These are phyloP conservation scores for Citrus cavaleriei DNA, from an alignment of 345 rosid genomes.

Conservation along the genomic window DNA sequence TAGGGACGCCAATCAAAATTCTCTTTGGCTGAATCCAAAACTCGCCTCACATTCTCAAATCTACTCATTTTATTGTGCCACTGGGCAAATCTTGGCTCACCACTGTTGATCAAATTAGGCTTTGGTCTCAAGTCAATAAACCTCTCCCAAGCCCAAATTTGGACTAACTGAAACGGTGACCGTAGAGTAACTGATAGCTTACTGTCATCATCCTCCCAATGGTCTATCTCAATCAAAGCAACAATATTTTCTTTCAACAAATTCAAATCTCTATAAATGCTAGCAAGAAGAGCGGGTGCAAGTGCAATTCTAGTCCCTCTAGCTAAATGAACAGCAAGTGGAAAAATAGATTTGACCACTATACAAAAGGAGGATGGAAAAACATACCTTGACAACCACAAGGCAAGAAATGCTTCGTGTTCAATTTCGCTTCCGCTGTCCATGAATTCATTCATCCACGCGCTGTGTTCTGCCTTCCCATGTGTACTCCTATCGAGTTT, in stretches of 20 bases:
- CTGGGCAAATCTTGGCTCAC: constrained; percentile 29
- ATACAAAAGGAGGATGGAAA: not conserved
- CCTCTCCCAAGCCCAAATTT: constrained; percentile 45
- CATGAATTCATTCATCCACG: constrained; percentile 28
- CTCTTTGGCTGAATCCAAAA: constrained; percentile 24
- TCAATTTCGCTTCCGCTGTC: constrained; percentile 23
- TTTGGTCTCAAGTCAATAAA: constrained; percentile 22
- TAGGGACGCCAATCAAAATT: constrained; percentile 29
- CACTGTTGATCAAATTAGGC: constrained; percentile 18
- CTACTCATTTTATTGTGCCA: constrained; percentile 23
- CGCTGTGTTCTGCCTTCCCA: not conserved
- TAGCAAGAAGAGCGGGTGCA: constrained; percentile 40
- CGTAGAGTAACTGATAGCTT: not conserved
- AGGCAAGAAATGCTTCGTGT: constrained; percentile 46
- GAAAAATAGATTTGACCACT: not conserved
- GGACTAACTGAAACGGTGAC: constrained; percentile 35
- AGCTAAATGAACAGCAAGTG: constrained; percentile 33
- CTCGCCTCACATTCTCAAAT: constrained; percentile 11
- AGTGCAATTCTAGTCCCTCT: constrained; percentile 38
- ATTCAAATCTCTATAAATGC: constrained; percentile 34
- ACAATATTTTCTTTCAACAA: constrained; percentile 16
- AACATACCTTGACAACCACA: constrained; percentile 37
- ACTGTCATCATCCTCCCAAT: not conserved
- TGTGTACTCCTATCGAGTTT: not conserved
- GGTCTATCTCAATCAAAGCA: not conserved